These are phyloP conservation scores for Candida maesae DNA, from an alignment of 805 yeast species.

Conservation along the genomic window DNA sequence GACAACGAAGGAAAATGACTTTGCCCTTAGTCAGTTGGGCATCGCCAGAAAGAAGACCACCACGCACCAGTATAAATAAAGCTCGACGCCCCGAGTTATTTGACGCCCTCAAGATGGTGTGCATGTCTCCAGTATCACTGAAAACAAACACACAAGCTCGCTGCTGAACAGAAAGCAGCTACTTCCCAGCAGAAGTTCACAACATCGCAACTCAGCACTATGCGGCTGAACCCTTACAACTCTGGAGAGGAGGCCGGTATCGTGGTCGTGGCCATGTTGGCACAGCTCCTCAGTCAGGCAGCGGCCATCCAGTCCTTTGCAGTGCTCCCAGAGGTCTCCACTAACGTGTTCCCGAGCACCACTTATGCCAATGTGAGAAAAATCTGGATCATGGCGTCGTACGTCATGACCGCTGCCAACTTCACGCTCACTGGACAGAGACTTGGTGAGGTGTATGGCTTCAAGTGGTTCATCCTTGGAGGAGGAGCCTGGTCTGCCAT, in stretches of 20 bases:
- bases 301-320: not conserved
- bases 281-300: not conserved
- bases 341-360: not conserved
- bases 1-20: not conserved
- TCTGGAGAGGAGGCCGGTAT: not conserved
- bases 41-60: no score
- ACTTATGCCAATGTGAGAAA: not conserved
- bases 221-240: not conserved
- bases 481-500: not conserved
- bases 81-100: no score
- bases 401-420: not conserved
- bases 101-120: no score
- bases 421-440: not conserved
- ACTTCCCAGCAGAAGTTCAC: no score
- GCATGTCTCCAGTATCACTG: no score
- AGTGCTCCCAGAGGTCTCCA: not conserved
- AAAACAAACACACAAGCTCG: no score
- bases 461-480: not conserved
- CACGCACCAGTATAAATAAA: no score
- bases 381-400: not conserved
- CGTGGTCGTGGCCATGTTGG: not conserved
- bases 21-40: not conserved
- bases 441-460: not conserved
- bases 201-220: no score
- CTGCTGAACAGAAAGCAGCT: no score